Percentiles rank a stretch among this genome's conserved stretches.
These are phyloP conservation scores for Phoenix dactylifera DNA, from an alignment of 176 grass and related monocot genomes.

Conservation along the genomic window DNA sequence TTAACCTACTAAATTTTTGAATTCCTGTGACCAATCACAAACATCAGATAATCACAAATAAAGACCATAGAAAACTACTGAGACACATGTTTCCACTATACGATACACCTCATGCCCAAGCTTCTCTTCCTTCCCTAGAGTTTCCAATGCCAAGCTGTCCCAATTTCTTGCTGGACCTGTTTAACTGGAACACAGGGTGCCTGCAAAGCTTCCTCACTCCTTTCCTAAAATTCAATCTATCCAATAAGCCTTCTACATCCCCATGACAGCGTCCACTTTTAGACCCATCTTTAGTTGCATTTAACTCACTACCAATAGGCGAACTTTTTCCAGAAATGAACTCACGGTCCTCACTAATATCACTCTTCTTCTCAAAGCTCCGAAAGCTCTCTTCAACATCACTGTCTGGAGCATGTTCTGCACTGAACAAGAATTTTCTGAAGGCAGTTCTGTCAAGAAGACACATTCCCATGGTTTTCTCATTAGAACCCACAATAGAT, in stretches of 20 bases:
- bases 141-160: conserved; percentile 47
- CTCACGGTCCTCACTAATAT: conserved; percentile 19
- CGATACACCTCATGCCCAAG: conserved; percentile 58
- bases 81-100: background rate
- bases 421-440: conserved; percentile 16
- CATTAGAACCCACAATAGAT: background rate
- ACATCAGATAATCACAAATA: no score
- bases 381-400: conserved; percentile 8
- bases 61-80: no score
- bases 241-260: conserved; percentile 35
- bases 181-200: conserved; percentile 88
- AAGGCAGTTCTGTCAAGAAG: conserved; percentile 39
- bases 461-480: conserved; percentile 20
- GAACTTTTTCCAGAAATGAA: conserved; percentile 22
- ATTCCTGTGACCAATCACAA: no score
- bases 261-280: conserved; percentile 37
- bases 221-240: conserved; percentile 85
- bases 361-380: conserved; percentile 24
- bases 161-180: conserved; percentile 65
- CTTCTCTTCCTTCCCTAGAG: conserved; percentile 54
- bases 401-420: background rate
- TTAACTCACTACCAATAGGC: conserved; percentile 3
- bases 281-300: conserved; percentile 15
- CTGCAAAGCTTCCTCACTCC: conserved; percentile 72
- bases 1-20: no score